Percentiles rank a stretch among this genome's conserved stretches.
Evolutionary conservation across 2,329 filamentous ascomycete genomes (phyloP).

Genomic region (Colletotrichum incanum): DNA sequence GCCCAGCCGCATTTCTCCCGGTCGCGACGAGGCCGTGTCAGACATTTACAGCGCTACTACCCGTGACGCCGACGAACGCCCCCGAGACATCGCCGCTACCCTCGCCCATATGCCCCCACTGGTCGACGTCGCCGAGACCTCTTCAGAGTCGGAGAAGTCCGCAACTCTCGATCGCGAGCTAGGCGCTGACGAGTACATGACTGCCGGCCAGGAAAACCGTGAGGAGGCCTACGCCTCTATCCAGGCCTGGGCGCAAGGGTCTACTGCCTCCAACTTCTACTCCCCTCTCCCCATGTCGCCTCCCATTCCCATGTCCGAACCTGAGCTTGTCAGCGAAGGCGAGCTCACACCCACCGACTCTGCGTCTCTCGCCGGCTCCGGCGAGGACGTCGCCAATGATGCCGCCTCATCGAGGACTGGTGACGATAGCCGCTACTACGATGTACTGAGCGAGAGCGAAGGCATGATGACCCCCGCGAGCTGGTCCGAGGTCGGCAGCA

Average conservation of each 20-base stretch:
- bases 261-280: constrained; percentile 68
- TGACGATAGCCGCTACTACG: constrained; percentile 60
- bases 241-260: constrained; percentile 75
- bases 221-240: constrained; percentile 72
- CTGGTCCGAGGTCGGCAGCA: constrained; percentile 77
- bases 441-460: constrained; percentile 73
- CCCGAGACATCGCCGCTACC: constrained; percentile 44
- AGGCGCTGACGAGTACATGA: constrained; percentile 66
- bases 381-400: constrained; percentile 64
- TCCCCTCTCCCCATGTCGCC: constrained; percentile 72
- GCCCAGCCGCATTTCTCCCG: constrained; percentile 61
- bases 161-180: constrained; percentile 51
- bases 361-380: constrained; percentile 67
- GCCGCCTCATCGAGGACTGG: constrained; percentile 55
- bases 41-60: constrained; percentile 74
- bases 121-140: constrained; percentile 50
- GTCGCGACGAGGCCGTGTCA: constrained; percentile 64
- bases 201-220: constrained; percentile 64
- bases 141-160: constrained; percentile 37
- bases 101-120: constrained; percentile 49
- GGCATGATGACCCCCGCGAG: constrained; percentile 73
- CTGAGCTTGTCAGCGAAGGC: constrained; percentile 67
- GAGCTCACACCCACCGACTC: constrained; percentile 74
- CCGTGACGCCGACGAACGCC: constrained; percentile 51
- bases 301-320: constrained; percentile 65